phyloP scores from a whole-genome alignment of 768 basidiomycete genomes.

The Pisolithus orientalis region DNA sequence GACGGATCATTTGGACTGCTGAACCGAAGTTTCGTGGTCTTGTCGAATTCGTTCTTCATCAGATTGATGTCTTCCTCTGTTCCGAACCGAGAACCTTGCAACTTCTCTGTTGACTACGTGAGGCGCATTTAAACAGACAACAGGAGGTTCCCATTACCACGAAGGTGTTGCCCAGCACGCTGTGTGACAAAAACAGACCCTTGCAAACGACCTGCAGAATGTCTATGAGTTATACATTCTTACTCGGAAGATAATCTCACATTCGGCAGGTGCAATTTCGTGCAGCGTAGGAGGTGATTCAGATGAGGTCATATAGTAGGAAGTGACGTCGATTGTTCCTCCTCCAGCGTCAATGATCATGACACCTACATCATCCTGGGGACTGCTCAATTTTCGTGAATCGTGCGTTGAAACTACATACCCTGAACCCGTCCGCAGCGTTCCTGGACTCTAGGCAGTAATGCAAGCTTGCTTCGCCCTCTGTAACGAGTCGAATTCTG shows the following conservation, averaged over 20 bases:
- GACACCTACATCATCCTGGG: slow-evolving; percentile 39
- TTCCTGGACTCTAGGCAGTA: slow-evolving; percentile 37
- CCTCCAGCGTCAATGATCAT: slow-evolving; percentile 59
- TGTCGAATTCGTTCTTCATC: slow-evolving; percentile 40
- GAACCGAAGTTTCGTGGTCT: slow-evolving; percentile 42
- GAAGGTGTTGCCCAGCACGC: slow-evolving; percentile 34
- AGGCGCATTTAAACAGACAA: neutral
- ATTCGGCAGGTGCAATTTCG: slow-evolving; percentile 43
- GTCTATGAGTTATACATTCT: neutral
- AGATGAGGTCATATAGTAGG: slow-evolving; percentile 38
- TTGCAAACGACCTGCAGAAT: slow-evolving; percentile 39
- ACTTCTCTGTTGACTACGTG: slow-evolving; percentile 26
- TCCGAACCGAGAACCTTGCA: slow-evolving; percentile 35
- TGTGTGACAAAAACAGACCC: slow-evolving; percentile 48
- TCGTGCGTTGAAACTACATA: neutral
- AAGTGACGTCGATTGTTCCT: slow-evolving; percentile 55
- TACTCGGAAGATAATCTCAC: slow-evolving; percentile 19
- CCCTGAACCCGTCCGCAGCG: slow-evolving; percentile 23
- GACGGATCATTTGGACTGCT: slow-evolving; percentile 31
- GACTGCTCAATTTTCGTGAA: neutral
- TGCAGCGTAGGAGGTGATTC: slow-evolving; percentile 28
- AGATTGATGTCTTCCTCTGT: slow-evolving; percentile 34
- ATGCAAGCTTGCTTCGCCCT: slow-evolving; percentile 50
- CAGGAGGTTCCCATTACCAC: slow-evolving; percentile 21
- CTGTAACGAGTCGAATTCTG: slow-evolving; percentile 41